A percentile compares a stretch with the other conserved stretches of the same genome.
phyloP scores from a whole-genome alignment of 208 protist species.

The Leishmania arabica region DNA sequence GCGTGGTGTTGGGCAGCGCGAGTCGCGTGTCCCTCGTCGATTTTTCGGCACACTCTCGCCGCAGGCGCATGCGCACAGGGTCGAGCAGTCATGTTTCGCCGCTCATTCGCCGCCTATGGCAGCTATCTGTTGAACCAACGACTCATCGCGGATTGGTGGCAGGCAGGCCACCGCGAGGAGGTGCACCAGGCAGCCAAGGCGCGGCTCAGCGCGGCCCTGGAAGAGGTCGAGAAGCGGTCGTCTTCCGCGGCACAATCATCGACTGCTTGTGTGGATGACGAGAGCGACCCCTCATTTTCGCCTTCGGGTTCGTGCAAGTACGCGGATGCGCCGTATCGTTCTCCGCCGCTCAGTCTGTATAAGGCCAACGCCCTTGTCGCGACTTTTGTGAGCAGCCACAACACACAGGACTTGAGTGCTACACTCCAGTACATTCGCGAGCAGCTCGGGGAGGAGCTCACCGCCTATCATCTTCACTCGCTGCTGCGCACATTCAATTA shows the following conservation, averaged over 20 bases:
- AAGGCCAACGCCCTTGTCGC: conserved; percentile 74
- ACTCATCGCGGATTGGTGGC: conserved; percentile 83
- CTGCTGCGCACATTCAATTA: conserved; percentile 85
- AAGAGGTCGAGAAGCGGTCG: conserved; percentile 4
- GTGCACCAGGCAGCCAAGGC: conserved; percentile 49
- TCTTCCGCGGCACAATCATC: background rate
- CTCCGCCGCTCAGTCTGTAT: conserved; percentile 32
- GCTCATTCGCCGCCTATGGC: conserved; percentile 26
- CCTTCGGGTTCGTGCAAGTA: background rate
- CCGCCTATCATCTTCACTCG: conserved; percentile 72
- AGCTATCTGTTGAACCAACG: conserved; percentile 66
- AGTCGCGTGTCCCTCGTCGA: background rate
- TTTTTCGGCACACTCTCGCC: background rate
- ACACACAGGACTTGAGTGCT: conserved; percentile 65
- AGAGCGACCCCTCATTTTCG: background rate
- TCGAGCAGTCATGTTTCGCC: conserved; percentile 30
- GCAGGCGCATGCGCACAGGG: no score
- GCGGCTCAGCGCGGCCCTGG: conserved; percentile 40
- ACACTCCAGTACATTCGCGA: conserved; percentile 81
- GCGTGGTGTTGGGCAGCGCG: background rate
- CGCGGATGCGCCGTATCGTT: background rate
- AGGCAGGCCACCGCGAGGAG: conserved; percentile 76
- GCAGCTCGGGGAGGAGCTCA: conserved; percentile 58
- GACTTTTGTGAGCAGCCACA: conserved; percentile 69
- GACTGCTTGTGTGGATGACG: background rate